Evolutionary conservation across 2,329 filamentous ascomycete species (phyloP), one percentile per base, ranked within the genome.

Genomic region (Erysiphe pulchra): DNA sequence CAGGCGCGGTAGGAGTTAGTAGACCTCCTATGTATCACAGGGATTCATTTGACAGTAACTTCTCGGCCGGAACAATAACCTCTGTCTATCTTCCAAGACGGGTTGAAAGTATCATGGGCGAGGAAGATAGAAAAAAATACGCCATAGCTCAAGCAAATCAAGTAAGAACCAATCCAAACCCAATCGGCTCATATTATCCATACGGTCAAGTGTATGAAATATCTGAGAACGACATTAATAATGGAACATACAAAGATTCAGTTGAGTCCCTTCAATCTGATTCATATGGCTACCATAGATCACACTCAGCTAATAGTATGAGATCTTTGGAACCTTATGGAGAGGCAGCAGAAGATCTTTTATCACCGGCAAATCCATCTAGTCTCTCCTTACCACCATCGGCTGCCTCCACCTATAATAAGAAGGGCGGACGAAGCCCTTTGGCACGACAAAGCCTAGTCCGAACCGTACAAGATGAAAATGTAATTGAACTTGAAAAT

Each of bases 91-190:
- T 77, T 56, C 79, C 80, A 0, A 79, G 86, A 54, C 54, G 56
- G n/a, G 56, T 59, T 11, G 56, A 59, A 32, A 80, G 71, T 54
- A 73, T 87, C 54, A 81, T 92, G 72, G 73, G 73, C 50, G 75
- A 79, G 7, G 81, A 90, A 57, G 81, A 87, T 55, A 71, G 74
- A 33, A 70, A 69, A 50, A 80, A 83, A 55, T 82, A 85, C 56
- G 70, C 75, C 54, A 70, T 81, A 54, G 75, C 77, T 1, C 79
- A 80, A 56, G 67, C 69, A 38, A 67, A 61, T 47, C 68, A 70
- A 53, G 37, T 42, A 2, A 53, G 54, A 36, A 56, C 55, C 34
- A 45, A 47, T 18, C 45, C 45, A 31, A 38, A 44, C 28, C 59
- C 61, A 16, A 57, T 58, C 30, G 60, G 60, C 36, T 58, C 59